Evolutionary conservation across 306 rosid species (phyloP).

Genomic region (Hippophae tibetana): DNA sequence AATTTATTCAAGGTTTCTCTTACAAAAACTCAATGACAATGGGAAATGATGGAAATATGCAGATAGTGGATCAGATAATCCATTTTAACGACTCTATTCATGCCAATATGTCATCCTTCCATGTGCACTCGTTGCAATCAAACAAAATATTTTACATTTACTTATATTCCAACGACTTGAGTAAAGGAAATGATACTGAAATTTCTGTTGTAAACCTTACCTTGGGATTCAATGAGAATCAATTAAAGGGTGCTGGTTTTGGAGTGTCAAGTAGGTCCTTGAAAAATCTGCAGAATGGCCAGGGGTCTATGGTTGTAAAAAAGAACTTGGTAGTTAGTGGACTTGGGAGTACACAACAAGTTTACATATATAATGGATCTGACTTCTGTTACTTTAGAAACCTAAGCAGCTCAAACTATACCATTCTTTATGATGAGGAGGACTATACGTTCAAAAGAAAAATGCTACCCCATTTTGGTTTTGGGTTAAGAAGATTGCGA

Average conservation of each 20-base stretch:
- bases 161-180: conserved; percentile 25
- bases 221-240: conserved; percentile 42
- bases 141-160: conserved; percentile 29
- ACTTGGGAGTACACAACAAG: conserved; percentile 54
- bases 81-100: conserved; percentile 31
- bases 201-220: conserved; percentile 32
- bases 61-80: conserved; percentile 50
- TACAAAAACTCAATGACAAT: conserved; percentile 48
- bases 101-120: conserved; percentile 23
- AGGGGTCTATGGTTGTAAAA: conserved; percentile 46
- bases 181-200: conserved; percentile 23
- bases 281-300: conserved; percentile 51
- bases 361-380: conserved; percentile 34
- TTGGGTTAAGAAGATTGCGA: background rate
- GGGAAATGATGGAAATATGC: conserved; percentile 34
- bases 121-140: conserved; percentile 19
- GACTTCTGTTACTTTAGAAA: conserved; percentile 50
- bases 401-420: conserved; percentile 62
- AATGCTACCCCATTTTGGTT: conserved; percentile 3
- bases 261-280: conserved; percentile 39
- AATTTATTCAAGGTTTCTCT: conserved; percentile 34
- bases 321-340: conserved; percentile 51
- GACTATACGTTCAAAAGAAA: conserved; percentile 24
- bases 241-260: conserved; percentile 13
- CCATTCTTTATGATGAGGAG: conserved; percentile 51